phyloP scores from a whole-genome alignment of 164 flowering plant genomes.

The Vitis cinerea region DNA sequence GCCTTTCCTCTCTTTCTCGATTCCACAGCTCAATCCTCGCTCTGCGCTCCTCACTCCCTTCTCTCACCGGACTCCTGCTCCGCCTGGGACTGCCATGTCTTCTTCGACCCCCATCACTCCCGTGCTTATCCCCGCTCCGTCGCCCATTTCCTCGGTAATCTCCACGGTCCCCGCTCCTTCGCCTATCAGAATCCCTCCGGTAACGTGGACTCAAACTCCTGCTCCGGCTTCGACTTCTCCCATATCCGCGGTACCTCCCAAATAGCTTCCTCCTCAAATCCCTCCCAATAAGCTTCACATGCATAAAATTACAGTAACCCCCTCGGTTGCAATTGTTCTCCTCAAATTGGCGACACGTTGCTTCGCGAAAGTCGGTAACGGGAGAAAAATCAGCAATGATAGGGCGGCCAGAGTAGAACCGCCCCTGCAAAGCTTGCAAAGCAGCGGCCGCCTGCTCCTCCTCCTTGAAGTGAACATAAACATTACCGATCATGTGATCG shows the following conservation, averaged over 20 bases:
- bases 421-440: slow-evolving; percentile 52
- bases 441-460: slow-evolving; percentile 88
- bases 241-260: slow-evolving; percentile 44
- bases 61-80: slow-evolving; percentile 57
- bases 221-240: slow-evolving; percentile 50
- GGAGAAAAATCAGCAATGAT: slow-evolving; percentile 79
- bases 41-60: slow-evolving; percentile 75
- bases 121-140: slow-evolving; percentile 29
- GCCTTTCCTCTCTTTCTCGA: slow-evolving; percentile 58
- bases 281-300: slow-evolving; percentile 61
- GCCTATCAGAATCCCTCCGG: slow-evolving; percentile 35
- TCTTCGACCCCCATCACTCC: slow-evolving; percentile 27
- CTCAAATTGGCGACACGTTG: slow-evolving; percentile 75
- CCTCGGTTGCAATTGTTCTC: slow-evolving; percentile 79
- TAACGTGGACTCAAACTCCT: slow-evolving; percentile 45
- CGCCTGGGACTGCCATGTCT: slow-evolving; percentile 28
- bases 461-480: slow-evolving; percentile 80
- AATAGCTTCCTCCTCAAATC: slow-evolving; percentile 62
- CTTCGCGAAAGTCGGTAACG: slow-evolving; percentile 75
- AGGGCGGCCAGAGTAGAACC: slow-evolving; percentile 84
- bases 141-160: slow-evolving; percentile 34
- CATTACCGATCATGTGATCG: slow-evolving; percentile 86
- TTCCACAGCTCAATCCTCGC: slow-evolving; percentile 86
- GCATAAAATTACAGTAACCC: slow-evolving; percentile 81
- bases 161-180: slow-evolving; percentile 31